Evolutionary conservation across 345 rosid species (phyloP).

Genomic region (Firmiana major): DNA sequence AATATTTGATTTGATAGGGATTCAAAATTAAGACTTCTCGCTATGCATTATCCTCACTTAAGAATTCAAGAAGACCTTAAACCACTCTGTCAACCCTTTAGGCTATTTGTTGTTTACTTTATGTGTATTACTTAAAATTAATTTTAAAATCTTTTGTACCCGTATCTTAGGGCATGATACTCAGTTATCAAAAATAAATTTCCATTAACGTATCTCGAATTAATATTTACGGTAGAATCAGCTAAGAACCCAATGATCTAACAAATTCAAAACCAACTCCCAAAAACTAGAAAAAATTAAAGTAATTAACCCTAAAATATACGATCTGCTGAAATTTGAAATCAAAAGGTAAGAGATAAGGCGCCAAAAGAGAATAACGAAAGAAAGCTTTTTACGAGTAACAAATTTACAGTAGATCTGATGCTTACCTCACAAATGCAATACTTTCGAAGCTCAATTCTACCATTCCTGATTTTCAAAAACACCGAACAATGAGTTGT

Average conservation of each 20-base stretch:
- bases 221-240: too few species aligned
- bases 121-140: too few species aligned
- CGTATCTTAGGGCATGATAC: too few species aligned
- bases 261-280: neutral
- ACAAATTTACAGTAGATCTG: slow-evolving; percentile 12
- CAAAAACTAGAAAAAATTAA: neutral
- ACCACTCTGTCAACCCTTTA: too few species aligned
- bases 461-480: slow-evolving; percentile 5
- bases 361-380: slow-evolving; percentile 1
- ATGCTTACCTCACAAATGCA: neutral
- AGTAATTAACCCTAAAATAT: neutral
- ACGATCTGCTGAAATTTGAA: neutral
- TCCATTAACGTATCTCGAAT: too few species aligned
- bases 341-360: neutral
- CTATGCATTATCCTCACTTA: too few species aligned
- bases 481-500: neutral
- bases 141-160: too few species aligned
- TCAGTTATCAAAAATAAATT: too few species aligned
- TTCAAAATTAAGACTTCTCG: too few species aligned
- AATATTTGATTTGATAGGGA: too few species aligned
- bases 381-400: neutral
- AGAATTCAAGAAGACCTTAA: too few species aligned
- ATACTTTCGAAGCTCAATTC: slow-evolving; percentile 4
- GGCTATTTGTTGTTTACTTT: too few species aligned
- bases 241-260: neutral